Evolutionary conservation across 1,139 yeast genomes (phyloP), one percentile per base, ranked within the genome.

Genomic region (Scheffersomyces segobiensis): DNA sequence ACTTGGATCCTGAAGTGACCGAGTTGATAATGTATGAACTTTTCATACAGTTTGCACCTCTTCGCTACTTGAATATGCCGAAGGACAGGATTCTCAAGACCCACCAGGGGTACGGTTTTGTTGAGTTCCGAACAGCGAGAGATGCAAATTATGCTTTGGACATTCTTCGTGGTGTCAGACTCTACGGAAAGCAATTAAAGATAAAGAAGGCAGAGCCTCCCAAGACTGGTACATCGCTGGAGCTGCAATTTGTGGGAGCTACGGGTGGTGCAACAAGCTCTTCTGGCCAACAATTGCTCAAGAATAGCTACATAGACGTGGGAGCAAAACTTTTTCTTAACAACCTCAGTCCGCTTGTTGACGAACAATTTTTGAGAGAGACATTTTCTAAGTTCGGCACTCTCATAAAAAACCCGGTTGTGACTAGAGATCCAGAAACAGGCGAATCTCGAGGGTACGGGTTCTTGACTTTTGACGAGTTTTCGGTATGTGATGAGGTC

Each of bases 41-140:
- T 46, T 88, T 93, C 72, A 74, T 91, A 14, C 99, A 95, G 70
- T 88, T 91, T 56, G 96, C 96, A 0, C 97, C 97, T 0, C 83
- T 95, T 5, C 78, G 79, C 54, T 80, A 85, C 46, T 81, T 95
- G 14, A 83, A 88, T 64, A 78, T 95, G 65, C 98, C 98, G 5
- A 87, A 86, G 66, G 98, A 93, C 68, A 80, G 93, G 63, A 80
- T 92, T 5, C 76, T 86, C 51, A 85, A 85, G 60, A 79, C 84
- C 1, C 93, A 89, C 67, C 96, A 89, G 68, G 98, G 98, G 19
- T 95, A 80, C 74, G 98, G 97, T 14, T 95, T 95, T 73, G 88
- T 91, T 1, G 96, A 91, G 69, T 88, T 90, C 66, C 75, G 80
- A 56, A 77, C 81, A 12, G 75, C 76, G 2, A 78, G 73, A 22